Evolutionary conservation across 1,284 basidiomycete genomes (phyloP).

Genomic region (Tylopilus sp.): DNA sequence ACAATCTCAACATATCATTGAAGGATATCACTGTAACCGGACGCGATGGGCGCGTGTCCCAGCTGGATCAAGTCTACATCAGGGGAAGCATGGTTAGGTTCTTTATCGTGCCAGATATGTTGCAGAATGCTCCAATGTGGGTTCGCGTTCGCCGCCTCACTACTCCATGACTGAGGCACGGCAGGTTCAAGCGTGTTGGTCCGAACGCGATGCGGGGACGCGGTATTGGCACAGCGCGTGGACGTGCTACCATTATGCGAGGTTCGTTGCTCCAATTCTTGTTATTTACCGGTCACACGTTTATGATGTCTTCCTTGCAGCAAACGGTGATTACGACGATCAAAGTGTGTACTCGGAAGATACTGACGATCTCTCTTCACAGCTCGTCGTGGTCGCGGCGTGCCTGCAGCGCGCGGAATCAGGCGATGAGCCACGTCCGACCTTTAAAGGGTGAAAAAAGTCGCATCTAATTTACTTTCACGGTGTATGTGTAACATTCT

Average conservation of each 20-base stretch:
- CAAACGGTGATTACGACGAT: slow-evolving; percentile 53
- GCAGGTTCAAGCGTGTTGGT: slow-evolving; percentile 97
- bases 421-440: slow-evolving; percentile 53
- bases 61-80: slow-evolving; percentile 99
- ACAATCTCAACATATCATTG: slow-evolving; percentile 96
- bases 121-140: slow-evolving; percentile 98
- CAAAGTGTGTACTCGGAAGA: neutral
- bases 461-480: slow-evolving; percentile 6
- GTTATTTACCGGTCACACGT: neutral
- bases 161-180: slow-evolving; percentile 13
- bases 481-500: slow-evolving; percentile 16
- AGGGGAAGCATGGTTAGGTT: slow-evolving; percentile 97
- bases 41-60: slow-evolving; percentile 97
- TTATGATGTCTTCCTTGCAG: slow-evolving; percentile 38
- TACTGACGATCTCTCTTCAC: slow-evolving; percentile 18
- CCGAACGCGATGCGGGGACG: slow-evolving; percentile 98
- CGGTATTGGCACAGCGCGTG: slow-evolving; percentile 97
- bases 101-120: slow-evolving; percentile 99
- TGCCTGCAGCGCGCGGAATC: slow-evolving; percentile 71
- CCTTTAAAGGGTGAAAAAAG: slow-evolving; percentile 12
- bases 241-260: slow-evolving; percentile 94
- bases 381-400: slow-evolving; percentile 84
- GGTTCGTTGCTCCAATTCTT: slow-evolving; percentile 49
- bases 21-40: slow-evolving; percentile 98
- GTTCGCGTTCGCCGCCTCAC: slow-evolving; percentile 32